These are phyloP conservation scores for Coemansia sp. DNA, from an alignment of 192 early-diverging fungal species.

Conservation along the genomic window DNA sequence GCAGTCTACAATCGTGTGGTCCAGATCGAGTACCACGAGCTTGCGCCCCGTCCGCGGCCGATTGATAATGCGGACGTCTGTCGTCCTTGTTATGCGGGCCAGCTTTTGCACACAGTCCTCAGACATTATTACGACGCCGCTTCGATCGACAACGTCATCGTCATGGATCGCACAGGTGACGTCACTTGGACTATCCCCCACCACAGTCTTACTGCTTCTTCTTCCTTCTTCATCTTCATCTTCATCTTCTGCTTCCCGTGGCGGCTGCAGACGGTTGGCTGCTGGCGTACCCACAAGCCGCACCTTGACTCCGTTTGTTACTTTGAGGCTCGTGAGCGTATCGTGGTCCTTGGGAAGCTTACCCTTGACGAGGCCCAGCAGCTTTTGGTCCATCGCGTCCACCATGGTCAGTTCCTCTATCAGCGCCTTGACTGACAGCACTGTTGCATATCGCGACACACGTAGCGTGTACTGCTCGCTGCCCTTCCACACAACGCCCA, in stretches of 20 bases:
- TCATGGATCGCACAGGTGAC: conserved; percentile 15
- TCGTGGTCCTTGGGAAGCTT: conserved; percentile 56
- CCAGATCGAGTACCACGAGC: conserved; percentile 73
- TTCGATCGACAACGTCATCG: background rate
- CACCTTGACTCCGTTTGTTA: conserved; percentile 26
- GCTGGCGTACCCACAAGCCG: conserved; percentile 42
- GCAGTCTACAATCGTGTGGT: conserved; percentile 77
- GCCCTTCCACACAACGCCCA: conserved; percentile 37
- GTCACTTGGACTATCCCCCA: background rate
- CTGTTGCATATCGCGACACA: conserved; percentile 42
- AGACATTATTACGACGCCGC: conserved; percentile 4
- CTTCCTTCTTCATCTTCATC: too few species aligned
- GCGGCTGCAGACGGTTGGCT: conserved; percentile 18
- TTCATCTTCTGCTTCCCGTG: background rate
- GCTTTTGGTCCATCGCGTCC: conserved; percentile 63
- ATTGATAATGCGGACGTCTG: conserved; percentile 33
- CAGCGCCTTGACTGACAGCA: conserved; percentile 42
- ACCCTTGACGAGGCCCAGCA: conserved; percentile 69
- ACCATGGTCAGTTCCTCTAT: conserved; percentile 66
- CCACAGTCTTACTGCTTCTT: too few species aligned
- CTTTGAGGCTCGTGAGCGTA: conserved; percentile 29
- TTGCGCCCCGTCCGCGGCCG: conserved; percentile 56
- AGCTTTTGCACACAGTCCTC: conserved; percentile 14
- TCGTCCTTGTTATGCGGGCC: background rate
- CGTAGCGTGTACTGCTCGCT: conserved; percentile 29